phyloP scores from a whole-genome alignment of 2,329 filamentous ascomycete species.

The Penicillium sp. region DNA sequence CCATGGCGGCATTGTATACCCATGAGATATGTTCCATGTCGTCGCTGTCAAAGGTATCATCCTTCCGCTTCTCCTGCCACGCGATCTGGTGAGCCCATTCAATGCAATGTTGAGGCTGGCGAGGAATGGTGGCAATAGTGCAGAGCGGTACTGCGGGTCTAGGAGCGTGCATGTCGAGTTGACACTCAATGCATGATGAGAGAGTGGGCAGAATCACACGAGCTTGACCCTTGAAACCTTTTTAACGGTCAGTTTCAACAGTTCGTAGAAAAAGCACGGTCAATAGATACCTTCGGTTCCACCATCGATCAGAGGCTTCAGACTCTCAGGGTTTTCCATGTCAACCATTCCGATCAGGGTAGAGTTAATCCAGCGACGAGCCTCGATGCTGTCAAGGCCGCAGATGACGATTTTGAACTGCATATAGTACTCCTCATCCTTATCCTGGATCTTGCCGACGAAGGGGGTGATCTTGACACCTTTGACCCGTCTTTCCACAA shows the following conservation, averaged over 20 bases:
- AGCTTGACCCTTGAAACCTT: slow-evolving; percentile 93
- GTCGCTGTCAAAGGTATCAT: slow-evolving; percentile 86
- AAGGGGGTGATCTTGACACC: slow-evolving; percentile 92
- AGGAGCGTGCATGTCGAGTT: slow-evolving; percentile 98
- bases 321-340: slow-evolving; percentile 71
- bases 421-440: slow-evolving; percentile 94
- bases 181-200: slow-evolving; percentile 96
- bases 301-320: slow-evolving; percentile 94
- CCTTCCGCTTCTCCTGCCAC: slow-evolving; percentile 84
- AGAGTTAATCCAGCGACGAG: slow-evolving; percentile 96
- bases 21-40: slow-evolving; percentile 97
- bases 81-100: slow-evolving; percentile 99
- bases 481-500: slow-evolving; percentile 85
- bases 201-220: slow-evolving; percentile 88
- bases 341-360: slow-evolving; percentile 90
- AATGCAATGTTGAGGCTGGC: slow-evolving; percentile 95
- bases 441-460: slow-evolving; percentile 94
- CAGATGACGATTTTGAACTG: slow-evolving; percentile 94
- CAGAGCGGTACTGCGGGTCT: slow-evolving; percentile 94
- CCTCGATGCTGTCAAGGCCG: slow-evolving; percentile 94
- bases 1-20: slow-evolving; percentile 82
- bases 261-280: background rate
- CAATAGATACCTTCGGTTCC: slow-evolving; percentile 72
- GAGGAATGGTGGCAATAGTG: slow-evolving; percentile 91
- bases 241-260: slow-evolving; percentile 2